A percentile compares a stretch with the other conserved stretches of the same genome.
Evolutionary conservation across 192 early-diverging fungal species (phyloP).

Genomic region (Backusella mclennaniae): DNA sequence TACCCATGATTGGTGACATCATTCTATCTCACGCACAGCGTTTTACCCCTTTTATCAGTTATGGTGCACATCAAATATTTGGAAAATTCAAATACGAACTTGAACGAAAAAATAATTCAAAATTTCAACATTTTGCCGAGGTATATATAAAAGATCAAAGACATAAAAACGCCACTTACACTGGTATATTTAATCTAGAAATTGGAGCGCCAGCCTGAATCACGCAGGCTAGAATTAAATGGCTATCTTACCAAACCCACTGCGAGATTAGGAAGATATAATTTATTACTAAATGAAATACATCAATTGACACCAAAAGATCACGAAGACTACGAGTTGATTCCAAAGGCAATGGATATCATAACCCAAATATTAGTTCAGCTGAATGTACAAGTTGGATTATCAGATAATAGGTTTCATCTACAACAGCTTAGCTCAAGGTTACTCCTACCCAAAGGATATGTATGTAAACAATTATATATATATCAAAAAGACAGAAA

Average conservation of each 20-base stretch:
- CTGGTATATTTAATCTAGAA: conserved; percentile 47
- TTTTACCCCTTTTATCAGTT: conserved; percentile 79
- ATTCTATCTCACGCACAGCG: conserved; percentile 67
- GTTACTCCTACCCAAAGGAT: conserved; percentile 47
- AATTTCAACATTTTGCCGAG: conserved; percentile 75
- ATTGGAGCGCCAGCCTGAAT: conserved; percentile 74
- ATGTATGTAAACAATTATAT: not conserved
- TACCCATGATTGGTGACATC: conserved; percentile 83
- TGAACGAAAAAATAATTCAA: conserved; percentile 66
- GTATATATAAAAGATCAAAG: conserved; percentile 24
- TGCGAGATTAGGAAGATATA: conserved; percentile 62
- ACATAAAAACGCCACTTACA: conserved; percentile 30
- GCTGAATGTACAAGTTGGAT: conserved; percentile 1
- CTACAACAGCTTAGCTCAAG: conserved; percentile 53
- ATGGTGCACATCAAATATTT: conserved; percentile 84
- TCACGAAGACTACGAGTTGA: not conserved
- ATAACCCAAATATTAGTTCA: conserved; percentile 7
- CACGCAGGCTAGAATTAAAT: conserved; percentile 78
- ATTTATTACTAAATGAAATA: conserved; percentile 4
- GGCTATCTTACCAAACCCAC: conserved; percentile 86
- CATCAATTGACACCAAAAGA: conserved; percentile 10
- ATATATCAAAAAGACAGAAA: not conserved
- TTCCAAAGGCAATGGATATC: not conserved
- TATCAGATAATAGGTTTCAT: not conserved
- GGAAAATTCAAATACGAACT: conserved; percentile 79